Percentiles rank a stretch among this genome's conserved stretches.
phyloP scores from a whole-genome alignment of 2,329 filamentous ascomycete genomes.

The Stenocarpella maydis region DNA sequence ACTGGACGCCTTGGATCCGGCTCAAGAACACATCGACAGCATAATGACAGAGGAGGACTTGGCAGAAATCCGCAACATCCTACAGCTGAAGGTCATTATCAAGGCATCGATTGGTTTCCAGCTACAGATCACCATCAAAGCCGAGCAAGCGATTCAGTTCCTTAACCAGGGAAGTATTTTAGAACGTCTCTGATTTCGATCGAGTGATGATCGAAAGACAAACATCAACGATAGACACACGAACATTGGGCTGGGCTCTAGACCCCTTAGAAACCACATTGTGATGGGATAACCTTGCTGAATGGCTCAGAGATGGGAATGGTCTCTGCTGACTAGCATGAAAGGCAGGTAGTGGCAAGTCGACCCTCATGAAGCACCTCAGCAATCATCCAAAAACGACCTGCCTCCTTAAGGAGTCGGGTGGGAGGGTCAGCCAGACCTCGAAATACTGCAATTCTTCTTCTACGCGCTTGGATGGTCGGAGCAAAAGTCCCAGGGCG shows the following conservation, averaged over 20 bases:
- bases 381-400: neutral
- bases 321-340: conserved; percentile 2
- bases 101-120: neutral
- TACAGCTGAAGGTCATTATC: neutral
- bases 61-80: neutral
- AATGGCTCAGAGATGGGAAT: neutral
- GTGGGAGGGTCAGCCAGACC: neutral
- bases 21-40: neutral
- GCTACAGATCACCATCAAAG: neutral
- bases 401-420: neutral
- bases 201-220: neutral
- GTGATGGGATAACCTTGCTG: neutral
- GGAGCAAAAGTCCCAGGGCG: conserved; percentile 7
- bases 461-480: neutral
- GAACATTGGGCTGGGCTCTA: neutral
- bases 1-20: neutral
- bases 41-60: neutral
- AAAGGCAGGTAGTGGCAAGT: conserved; percentile 21
- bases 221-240: neutral
- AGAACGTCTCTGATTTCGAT: neutral
- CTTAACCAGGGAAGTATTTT: neutral
- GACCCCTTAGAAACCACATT: fast-evolving
- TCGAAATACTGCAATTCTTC: neutral
- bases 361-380: conserved; percentile 20
- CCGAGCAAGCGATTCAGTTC: neutral